phyloP scores from a whole-genome alignment of 148 eudicot species.

The Oxyria digyna region DNA sequence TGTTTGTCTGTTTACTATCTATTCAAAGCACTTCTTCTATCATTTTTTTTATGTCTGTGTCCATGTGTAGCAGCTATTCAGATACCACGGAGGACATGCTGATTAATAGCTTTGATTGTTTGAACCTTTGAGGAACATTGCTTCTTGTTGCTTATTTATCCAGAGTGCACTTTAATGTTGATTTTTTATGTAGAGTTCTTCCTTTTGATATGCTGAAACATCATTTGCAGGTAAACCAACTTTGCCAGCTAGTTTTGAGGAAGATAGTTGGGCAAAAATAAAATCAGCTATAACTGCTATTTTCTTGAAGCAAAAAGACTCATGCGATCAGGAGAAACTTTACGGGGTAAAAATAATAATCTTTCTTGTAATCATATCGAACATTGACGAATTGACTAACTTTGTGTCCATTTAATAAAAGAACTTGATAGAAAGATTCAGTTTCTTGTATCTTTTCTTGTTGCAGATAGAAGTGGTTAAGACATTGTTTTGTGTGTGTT shows the following conservation, averaged over 20 bases:
- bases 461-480: not conserved
- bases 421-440: not conserved
- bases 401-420: not conserved
- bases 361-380: not conserved
- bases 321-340: constrained; percentile 89
- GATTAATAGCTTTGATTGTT: not conserved
- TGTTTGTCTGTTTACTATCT: not conserved
- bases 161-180: not conserved
- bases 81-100: not conserved
- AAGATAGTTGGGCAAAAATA: constrained; percentile 79
- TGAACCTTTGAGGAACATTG: not conserved
- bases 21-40: not conserved
- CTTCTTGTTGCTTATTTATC: not conserved
- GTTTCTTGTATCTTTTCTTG: not conserved
- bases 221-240: constrained; percentile 62
- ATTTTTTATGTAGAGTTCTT: not conserved
- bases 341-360: constrained; percentile 57
- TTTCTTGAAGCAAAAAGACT: constrained; percentile 79
- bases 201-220: constrained; percentile 7
- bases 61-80: not conserved
- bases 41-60: not conserved
- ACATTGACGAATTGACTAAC: not conserved
- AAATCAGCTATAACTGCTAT: constrained; percentile 88
- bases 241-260: constrained; percentile 74
- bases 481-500: not conserved